Evolutionary conservation across 2,329 filamentous ascomycete species (phyloP).

Genomic region (Hyphodiscus sp.): DNA sequence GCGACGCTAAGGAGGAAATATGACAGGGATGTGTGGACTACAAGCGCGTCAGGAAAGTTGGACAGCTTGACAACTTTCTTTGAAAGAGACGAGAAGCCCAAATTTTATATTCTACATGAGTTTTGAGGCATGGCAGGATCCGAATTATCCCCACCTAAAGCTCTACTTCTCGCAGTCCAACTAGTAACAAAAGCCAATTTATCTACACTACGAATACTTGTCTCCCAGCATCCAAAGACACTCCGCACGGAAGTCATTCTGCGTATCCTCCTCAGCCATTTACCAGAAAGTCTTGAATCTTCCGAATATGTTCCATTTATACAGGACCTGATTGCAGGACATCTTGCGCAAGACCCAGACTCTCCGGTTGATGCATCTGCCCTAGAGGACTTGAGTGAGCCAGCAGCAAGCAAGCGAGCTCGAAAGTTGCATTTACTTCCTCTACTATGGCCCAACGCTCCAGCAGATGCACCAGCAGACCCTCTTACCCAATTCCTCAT

Average conservation of each 20-base stretch:
- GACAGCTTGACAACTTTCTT: background rate
- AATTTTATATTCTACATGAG: slow-evolving; percentile 8
- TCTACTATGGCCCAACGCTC: slow-evolving; percentile 45
- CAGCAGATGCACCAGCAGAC: slow-evolving; percentile 45
- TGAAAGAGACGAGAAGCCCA: background rate
- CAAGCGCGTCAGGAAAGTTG: background rate
- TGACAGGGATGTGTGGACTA: background rate
- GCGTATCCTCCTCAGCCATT: slow-evolving; percentile 67
- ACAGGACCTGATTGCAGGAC: slow-evolving; percentile 39
- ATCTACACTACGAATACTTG: slow-evolving; percentile 52
- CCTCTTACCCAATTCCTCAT: slow-evolving; percentile 58
- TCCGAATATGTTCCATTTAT: slow-evolving; percentile 56
- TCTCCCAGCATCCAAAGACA: slow-evolving; percentile 47
- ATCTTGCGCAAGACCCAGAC: slow-evolving; percentile 31
- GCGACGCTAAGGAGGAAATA: background rate
- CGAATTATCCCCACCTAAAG: slow-evolving; percentile 57
- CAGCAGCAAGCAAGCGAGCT: slow-evolving; percentile 56
- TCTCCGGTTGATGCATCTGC: slow-evolving; percentile 45
- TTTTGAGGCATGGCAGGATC: slow-evolving; percentile 27
- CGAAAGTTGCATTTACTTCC: slow-evolving; percentile 57
- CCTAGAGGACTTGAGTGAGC: slow-evolving; percentile 53
- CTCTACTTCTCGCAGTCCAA: slow-evolving; percentile 66
- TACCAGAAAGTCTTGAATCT: slow-evolving; percentile 65
- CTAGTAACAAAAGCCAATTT: slow-evolving; percentile 62
- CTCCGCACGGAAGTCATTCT: slow-evolving; percentile 60